A percentile compares a stretch with the other conserved stretches of the same genome.
Evolutionary conservation across 2,329 filamentous ascomycete species (phyloP).

Genomic region (Claviceps africana): DNA sequence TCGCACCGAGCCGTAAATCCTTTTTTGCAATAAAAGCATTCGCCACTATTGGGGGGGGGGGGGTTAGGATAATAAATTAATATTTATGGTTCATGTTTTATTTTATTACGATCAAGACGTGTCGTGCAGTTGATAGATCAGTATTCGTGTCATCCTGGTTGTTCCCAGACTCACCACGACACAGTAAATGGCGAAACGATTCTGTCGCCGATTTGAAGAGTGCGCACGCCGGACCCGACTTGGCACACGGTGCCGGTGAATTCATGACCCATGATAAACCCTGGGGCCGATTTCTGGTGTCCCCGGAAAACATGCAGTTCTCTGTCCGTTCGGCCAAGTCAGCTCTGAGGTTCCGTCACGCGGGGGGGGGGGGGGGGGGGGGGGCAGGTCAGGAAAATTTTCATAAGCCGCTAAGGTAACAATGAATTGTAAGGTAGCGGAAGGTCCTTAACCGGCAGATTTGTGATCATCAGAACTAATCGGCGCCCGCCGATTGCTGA

Average conservation of each 20-base stretch:
- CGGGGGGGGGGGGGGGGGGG: too few relatives aligned
- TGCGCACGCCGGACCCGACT: slow-evolving; percentile 52
- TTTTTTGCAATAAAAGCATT: slow-evolving; percentile 75
- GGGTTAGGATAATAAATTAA: too few relatives aligned
- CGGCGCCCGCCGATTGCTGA: too few relatives aligned
- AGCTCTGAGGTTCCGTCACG: too few relatives aligned
- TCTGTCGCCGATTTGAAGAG: slow-evolving; percentile 58
- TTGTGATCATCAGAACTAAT: too few relatives aligned
- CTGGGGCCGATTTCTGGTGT: slow-evolving; percentile 53
- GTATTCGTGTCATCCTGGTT: background rate
- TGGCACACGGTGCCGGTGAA: slow-evolving; percentile 67
- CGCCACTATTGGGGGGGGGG: too few relatives aligned
- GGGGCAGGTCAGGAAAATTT: too few relatives aligned
- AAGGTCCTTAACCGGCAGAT: too few relatives aligned
- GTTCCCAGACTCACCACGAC: slow-evolving; percentile 45
- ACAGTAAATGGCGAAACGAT: slow-evolving; percentile 74
- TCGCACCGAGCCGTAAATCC: slow-evolving; percentile 66
- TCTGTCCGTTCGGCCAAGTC: too few relatives aligned
- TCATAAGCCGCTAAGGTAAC: too few relatives aligned
- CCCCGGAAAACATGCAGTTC: slow-evolving; percentile 81
- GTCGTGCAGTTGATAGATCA: background rate
- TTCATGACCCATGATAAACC: slow-evolving; percentile 66
- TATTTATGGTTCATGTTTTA: too few relatives aligned
- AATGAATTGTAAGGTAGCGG: too few relatives aligned
- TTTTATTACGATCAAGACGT: background rate